Evolutionary conservation across 192 early-diverging fungal genomes (phyloP), one percentile per base, ranked within the genome.

Genomic region (Paraglomus brasilianum): DNA sequence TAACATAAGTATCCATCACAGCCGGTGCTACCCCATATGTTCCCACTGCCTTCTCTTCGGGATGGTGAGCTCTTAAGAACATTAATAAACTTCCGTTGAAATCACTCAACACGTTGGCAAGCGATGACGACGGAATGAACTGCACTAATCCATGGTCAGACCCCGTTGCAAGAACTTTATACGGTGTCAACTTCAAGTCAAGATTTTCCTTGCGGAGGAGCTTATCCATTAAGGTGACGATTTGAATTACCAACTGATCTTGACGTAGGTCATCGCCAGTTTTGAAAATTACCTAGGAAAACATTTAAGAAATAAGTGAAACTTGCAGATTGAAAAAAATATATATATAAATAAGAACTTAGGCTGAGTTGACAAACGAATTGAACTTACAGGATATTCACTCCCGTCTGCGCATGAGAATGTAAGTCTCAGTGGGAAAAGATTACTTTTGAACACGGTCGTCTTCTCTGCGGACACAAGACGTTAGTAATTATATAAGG

Each of bases 201-300:
- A 99, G 80, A 73, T 95, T 99, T 72, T 99, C 98, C 72, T 97
- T 96, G 39, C 89, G 86, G 39, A 99, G 78, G 40, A 99, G 78
- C 61, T 89, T 85, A 73, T 99, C 95, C 96, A 99, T 99, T 19
- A 99, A 85, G 0, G 92, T 95, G 47, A 98, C 94, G 52, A 99
- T 89, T 75, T 99, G 98, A 49, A 99, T 92, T 1, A 96, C 95
- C 22, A 99, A 82, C 77, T 99, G 98, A 80, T 99, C 98, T 82
- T 99, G 98, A 47, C 96, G 81, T 72, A 95, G 81, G 70, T 99
- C 98, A 73, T 99, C 98, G 8, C 98, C 98, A 0, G 90, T 89
- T 79, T 99, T 99, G 85, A 98, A 98, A 13, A 99, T 99, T 2
- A 95, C 71, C 77, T 86, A 51, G 1, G 24, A 45, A 44, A 24